Conservation (phyloP, 2,329 filamentous ascomycete species). For the Cadophora sp. region DNA sequence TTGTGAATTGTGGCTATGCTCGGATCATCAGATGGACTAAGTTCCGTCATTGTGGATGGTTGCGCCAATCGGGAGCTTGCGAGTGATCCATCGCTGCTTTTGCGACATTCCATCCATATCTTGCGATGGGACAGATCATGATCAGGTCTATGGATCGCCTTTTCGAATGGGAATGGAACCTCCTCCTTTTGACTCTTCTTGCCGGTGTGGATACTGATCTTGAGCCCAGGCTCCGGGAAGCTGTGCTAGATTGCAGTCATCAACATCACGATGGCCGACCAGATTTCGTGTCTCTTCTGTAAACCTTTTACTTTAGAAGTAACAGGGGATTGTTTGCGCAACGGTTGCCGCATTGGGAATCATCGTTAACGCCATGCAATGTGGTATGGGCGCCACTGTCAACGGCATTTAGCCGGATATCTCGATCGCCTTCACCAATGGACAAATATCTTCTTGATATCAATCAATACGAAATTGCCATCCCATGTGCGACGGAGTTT, state of each 20-base stretch:
- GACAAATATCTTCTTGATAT: no score
- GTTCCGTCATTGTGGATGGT: not conserved
- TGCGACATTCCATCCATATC: no score
- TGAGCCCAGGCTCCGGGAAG: no score
- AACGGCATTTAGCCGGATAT: not conserved
- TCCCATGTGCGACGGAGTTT: no score
- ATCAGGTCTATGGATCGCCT: not conserved
- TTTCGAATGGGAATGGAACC: not conserved
- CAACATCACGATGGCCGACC: not conserved
- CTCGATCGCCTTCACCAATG: no score
- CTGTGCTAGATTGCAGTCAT: no score
- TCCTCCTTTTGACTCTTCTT: not conserved
- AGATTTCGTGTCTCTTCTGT: no score
- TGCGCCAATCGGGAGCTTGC: not conserved
- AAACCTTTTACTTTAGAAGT: not conserved
- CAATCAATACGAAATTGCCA: no score
- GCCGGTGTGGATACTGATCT: not conserved
- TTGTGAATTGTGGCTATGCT: slow-evolving; percentile 2
- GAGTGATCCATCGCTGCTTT: not conserved
- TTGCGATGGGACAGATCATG: no score
- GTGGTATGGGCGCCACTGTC: not conserved
- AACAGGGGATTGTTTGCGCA: not conserved
- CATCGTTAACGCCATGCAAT: not conserved
- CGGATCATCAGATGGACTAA: slow-evolving; percentile 5
- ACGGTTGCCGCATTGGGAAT: not conserved